Percentiles rank a stretch among this genome's conserved stretches.
These are phyloP conservation scores for Huntiella omanensis DNA, from an alignment of 2,329 filamentous ascomycete genomes.

Conservation along the genomic window DNA sequence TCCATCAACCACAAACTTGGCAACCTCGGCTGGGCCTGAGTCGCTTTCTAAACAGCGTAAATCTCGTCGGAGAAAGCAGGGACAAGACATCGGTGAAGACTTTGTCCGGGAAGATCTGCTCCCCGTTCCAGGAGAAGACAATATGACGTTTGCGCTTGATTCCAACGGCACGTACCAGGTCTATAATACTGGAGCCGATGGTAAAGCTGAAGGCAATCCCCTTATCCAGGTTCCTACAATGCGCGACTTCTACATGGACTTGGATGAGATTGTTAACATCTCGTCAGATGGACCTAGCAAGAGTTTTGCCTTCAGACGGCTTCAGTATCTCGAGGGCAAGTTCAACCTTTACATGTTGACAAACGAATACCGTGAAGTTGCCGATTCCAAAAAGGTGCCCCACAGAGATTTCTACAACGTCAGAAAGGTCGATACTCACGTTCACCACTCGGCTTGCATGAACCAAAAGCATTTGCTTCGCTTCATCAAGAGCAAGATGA, in stretches of 20 bases:
- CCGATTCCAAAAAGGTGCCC: slow-evolving; percentile 92
- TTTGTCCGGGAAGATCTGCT: slow-evolving; percentile 65
- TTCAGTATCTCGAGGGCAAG: slow-evolving; percentile 92
- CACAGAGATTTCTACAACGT: slow-evolving; percentile 99
- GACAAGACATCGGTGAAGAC: slow-evolving; percentile 78
- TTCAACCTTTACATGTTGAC: slow-evolving; percentile 86
- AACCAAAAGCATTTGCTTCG: slow-evolving; percentile 96
- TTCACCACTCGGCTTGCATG: slow-evolving; percentile 98
- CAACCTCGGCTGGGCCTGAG: slow-evolving; percentile 10
- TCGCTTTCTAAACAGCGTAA: slow-evolving; percentile 15
- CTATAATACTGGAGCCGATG: slow-evolving; percentile 46
- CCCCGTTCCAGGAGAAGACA: slow-evolving; percentile 51
- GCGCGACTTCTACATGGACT: slow-evolving; percentile 86
- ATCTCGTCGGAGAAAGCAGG: slow-evolving; percentile 47
- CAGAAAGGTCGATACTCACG: slow-evolving; percentile 94
- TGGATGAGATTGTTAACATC: slow-evolving; percentile 71
- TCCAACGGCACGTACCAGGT: slow-evolving; percentile 81
- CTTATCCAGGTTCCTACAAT: slow-evolving; percentile 76
- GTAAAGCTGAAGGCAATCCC: slow-evolving; percentile 39
- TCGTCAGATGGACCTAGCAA: slow-evolving; percentile 92
- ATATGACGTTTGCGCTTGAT: slow-evolving; percentile 63
- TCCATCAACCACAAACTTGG: slow-evolving; percentile 7
- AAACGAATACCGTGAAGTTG: slow-evolving; percentile 95
- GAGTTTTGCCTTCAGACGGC: slow-evolving; percentile 83
- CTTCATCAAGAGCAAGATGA: slow-evolving; percentile 99